Evolutionary conservation across 2,329 filamentous ascomycete genomes (phyloP).

Genomic region (Hirsutella thompsonii): DNA sequence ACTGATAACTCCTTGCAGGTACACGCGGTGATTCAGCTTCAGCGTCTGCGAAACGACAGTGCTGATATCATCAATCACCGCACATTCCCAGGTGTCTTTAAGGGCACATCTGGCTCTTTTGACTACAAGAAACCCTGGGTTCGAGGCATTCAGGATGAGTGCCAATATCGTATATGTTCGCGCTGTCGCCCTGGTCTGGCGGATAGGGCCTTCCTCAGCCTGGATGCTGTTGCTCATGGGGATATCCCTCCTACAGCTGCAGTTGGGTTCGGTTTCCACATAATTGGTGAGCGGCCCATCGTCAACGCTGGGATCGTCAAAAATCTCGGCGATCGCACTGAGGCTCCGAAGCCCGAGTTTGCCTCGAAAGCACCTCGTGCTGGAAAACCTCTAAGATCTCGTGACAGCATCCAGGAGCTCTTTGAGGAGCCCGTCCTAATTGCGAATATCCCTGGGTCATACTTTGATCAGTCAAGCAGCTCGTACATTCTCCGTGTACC

Average conservation of each 20-base stretch:
- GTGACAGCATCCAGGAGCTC: background rate
- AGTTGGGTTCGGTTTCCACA: slow-evolving; percentile 39
- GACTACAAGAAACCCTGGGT: slow-evolving; percentile 24
- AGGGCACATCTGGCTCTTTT: slow-evolving; percentile 6
- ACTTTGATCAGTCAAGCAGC: slow-evolving; percentile 1
- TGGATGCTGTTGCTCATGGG: slow-evolving; percentile 34
- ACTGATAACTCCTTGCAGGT: slow-evolving; percentile 13
- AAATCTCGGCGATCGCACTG: slow-evolving; percentile 25
- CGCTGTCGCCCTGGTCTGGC: slow-evolving; percentile 30
- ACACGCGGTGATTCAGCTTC: slow-evolving; percentile 16
- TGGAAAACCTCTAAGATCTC: too few relatives aligned
- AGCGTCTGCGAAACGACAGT: slow-evolving; percentile 12
- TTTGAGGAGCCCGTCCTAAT: background rate
- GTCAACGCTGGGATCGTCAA: slow-evolving; percentile 23
- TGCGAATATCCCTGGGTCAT: slow-evolving; percentile 1
- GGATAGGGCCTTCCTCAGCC: slow-evolving; percentile 33
- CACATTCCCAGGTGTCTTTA: slow-evolving; percentile 7
- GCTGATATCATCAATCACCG: slow-evolving; percentile 9
- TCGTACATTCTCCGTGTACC: background rate
- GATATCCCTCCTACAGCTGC: slow-evolving; percentile 36
- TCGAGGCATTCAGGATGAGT: slow-evolving; percentile 25
- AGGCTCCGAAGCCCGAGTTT: too few relatives aligned
- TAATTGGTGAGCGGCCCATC: slow-evolving; percentile 28
- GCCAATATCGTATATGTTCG: slow-evolving; percentile 36
- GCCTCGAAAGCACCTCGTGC: too few relatives aligned